A percentile compares a stretch with the other conserved stretches of the same genome.
Conservation (phyloP, 257 asterid species). For the Verbascum thapsus region DNA sequence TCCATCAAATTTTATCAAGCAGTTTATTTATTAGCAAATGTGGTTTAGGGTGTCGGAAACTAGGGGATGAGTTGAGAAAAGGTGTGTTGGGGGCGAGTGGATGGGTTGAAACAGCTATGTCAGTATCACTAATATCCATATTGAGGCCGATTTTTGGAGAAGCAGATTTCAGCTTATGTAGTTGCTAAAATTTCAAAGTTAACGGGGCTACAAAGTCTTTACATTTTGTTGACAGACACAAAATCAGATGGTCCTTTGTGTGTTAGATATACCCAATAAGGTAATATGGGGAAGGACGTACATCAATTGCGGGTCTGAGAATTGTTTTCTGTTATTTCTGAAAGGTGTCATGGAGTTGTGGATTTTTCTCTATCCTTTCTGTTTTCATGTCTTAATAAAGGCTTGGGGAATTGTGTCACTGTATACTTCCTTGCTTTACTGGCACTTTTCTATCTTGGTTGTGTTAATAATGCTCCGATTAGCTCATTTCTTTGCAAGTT, state of each 20-base stretch:
- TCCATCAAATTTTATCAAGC: background rate
- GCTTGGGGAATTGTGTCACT: slow-evolving; percentile 10
- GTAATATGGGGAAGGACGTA: background rate
- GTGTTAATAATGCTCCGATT: background rate
- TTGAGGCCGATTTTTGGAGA: background rate
- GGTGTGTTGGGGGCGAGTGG: background rate
- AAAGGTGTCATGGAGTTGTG: background rate
- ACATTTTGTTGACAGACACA: background rate
- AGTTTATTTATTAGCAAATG: background rate
- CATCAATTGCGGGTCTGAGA: background rate
- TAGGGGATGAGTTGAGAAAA: slow-evolving; percentile 1
- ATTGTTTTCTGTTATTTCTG: background rate
- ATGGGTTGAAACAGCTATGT: background rate
- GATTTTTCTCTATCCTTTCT: background rate
- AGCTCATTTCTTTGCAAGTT: slow-evolving; percentile 12
- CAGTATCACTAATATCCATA: background rate
- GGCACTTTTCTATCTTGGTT: background rate
- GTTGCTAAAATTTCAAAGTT: background rate
- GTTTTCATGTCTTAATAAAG: background rate
- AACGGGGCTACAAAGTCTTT: background rate
- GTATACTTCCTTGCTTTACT: background rate
- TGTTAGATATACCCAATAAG: background rate
- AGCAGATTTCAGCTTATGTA: background rate
- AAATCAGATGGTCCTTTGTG: background rate
- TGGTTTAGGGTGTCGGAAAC: slow-evolving; percentile 17